Conservation (phyloP, 1,139 yeast genomes). For the Lodderomyces margitis region DNA sequence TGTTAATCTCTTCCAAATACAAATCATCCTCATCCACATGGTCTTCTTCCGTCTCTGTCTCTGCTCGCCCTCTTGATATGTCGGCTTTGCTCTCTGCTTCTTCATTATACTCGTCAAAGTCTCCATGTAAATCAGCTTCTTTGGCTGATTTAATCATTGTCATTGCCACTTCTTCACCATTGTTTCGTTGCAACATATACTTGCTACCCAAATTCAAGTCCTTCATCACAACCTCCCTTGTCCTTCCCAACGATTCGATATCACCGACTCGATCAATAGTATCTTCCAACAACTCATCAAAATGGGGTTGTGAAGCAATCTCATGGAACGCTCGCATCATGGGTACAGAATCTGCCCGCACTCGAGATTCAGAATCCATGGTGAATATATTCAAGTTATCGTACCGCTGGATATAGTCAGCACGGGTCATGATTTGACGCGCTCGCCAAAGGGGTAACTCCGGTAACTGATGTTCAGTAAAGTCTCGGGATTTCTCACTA, state of each 20-base stretch:
- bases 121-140: constrained; percentile 21
- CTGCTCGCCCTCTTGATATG: constrained; percentile 32
- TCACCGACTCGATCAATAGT: constrained; percentile 72
- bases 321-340: constrained; percentile 91
- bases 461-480: constrained; percentile 57
- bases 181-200: constrained; percentile 27
- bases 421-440: constrained; percentile 79
- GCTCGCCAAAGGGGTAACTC: constrained; percentile 82
- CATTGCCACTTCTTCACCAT: constrained; percentile 16
- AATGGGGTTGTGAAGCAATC: constrained; percentile 69
- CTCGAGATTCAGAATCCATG: constrained; percentile 70
- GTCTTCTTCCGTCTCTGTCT: constrained; percentile 26
- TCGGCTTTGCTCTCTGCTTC: constrained; percentile 21
- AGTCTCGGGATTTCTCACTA: constrained; percentile 16
- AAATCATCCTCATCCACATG: constrained; percentile 35
- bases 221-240: constrained; percentile 74
- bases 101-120: constrained; percentile 15
- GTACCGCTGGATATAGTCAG: constrained; percentile 73
- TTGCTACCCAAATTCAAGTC: constrained; percentile 59
- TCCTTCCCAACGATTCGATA: constrained; percentile 76
- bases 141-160: constrained; percentile 20
- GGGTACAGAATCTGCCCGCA: constrained; percentile 78
- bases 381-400: constrained; percentile 79
- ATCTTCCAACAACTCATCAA: constrained; percentile 65
- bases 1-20: constrained; percentile 40